A percentile compares a stretch with the other conserved stretches of the same genome.
phyloP scores from a whole-genome alignment of 352 stramenopile species.

The Phytopythium montanum region DNA sequence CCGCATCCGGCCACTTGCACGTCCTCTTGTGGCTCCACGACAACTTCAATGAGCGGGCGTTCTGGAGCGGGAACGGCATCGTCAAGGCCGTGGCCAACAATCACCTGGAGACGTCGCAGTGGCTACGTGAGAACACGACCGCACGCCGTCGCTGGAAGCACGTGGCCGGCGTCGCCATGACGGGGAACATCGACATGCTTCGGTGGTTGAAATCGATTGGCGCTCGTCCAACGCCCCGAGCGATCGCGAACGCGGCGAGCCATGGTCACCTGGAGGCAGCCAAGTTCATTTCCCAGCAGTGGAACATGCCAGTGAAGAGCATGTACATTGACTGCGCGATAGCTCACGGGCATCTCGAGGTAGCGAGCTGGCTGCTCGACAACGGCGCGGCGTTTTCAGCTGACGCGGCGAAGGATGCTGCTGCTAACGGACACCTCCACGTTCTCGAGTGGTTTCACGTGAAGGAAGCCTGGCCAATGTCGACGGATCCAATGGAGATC shows the following conservation, averaged over 20 bases:
- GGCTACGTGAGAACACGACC: too few relatives aligned
- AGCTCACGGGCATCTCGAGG: conserved; percentile 18
- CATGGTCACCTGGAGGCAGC: not conserved
- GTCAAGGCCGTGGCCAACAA: too few relatives aligned
- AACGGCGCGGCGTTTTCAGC: conserved; percentile 4
- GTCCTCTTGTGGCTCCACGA: too few relatives aligned
- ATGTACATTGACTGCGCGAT: conserved; percentile 5
- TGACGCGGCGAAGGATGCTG: conserved; percentile 14
- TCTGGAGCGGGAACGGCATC: too few relatives aligned
- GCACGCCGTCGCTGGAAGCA: too few relatives aligned
- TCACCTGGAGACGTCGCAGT: too few relatives aligned
- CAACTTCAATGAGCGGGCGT: too few relatives aligned
- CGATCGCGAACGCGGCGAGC: not conserved
- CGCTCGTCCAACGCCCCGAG: not conserved
- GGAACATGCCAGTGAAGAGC: not conserved
- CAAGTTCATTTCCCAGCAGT: not conserved
- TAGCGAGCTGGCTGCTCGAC: conserved; percentile 30
- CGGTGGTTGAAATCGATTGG: not conserved
- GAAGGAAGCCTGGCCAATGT: too few relatives aligned
- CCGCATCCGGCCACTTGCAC: too few relatives aligned
- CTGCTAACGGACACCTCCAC: conserved; percentile 16
- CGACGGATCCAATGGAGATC: too few relatives aligned
- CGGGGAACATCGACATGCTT: not conserved
- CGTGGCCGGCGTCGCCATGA: too few relatives aligned
- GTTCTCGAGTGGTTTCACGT: conserved; percentile 31